Percentiles rank a stretch among this genome's conserved stretches.
These are phyloP conservation scores for Xylariaceae sp. DNA, from an alignment of 2,329 filamentous ascomycete species.

Conservation along the genomic window DNA sequence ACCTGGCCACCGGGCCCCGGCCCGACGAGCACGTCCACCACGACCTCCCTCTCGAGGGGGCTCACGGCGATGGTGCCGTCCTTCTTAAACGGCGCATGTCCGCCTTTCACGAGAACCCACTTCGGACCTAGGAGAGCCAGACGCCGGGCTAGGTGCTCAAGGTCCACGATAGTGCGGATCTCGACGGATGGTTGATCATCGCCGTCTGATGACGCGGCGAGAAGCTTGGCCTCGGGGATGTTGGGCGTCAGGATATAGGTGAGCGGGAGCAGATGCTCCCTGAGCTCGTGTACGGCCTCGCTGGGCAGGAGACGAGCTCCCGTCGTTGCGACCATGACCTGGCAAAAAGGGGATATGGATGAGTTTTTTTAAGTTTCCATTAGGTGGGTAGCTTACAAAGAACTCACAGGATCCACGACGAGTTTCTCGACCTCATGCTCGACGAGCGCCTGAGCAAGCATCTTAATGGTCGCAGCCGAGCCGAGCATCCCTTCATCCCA, in stretches of 20 bases:
- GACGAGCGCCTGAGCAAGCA: constrained; percentile 60
- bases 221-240: constrained; percentile 16
- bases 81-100: constrained; percentile 72
- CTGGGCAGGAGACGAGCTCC: constrained; percentile 63
- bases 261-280: constrained; percentile 54
- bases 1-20: constrained; percentile 50
- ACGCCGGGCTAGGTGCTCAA: constrained; percentile 62
- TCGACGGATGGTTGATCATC: constrained; percentile 37
- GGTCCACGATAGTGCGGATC: constrained; percentile 55
- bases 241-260: constrained; percentile 41
- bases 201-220: constrained; percentile 23
- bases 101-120: constrained; percentile 85
- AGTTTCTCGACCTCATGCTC: constrained; percentile 51
- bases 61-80: constrained; percentile 54
- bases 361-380: not conserved
- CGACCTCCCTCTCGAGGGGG: constrained; percentile 55
- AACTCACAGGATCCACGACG: constrained; percentile 77
- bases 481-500: constrained; percentile 70
- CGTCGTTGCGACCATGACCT: constrained; percentile 93
- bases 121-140: constrained; percentile 66
- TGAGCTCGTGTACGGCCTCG: constrained; percentile 57
- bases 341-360: no score
- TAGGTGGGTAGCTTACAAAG: no score
- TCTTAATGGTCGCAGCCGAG: constrained; percentile 61
- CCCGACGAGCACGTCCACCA: constrained; percentile 78